These are phyloP conservation scores for Diaporthe ilicicola DNA, from an alignment of 2,329 filamentous ascomycete genomes.

Conservation along the genomic window DNA sequence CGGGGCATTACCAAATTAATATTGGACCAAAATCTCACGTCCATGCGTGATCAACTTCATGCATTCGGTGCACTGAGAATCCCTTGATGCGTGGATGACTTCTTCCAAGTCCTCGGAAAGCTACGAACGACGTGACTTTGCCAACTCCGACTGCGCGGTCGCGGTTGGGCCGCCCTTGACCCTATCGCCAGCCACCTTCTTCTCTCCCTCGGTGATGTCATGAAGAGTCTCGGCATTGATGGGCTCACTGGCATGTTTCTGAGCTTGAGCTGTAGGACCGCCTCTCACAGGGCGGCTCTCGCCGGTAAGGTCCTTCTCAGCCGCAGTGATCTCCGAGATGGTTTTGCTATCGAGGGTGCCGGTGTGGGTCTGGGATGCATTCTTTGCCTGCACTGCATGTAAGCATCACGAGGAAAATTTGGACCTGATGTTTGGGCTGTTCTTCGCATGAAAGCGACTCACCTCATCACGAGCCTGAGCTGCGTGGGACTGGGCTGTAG, in stretches of 20 bases:
- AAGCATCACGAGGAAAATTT: neutral
- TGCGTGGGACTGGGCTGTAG: slow-evolving; percentile 43
- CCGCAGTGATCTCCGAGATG: slow-evolving; percentile 49
- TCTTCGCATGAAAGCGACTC: neutral
- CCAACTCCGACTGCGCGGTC: slow-evolving; percentile 45
- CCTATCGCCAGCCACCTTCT: slow-evolving; percentile 46
- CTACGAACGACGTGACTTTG: slow-evolving; percentile 31
- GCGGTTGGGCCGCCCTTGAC: slow-evolving; percentile 49
- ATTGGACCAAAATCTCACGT: too few species aligned
- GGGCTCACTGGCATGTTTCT: slow-evolving; percentile 46
- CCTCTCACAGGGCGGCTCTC: slow-evolving; percentile 44
- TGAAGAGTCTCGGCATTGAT: slow-evolving; percentile 46
- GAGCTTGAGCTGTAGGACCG: slow-evolving; percentile 51
- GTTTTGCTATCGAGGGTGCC: slow-evolving; percentile 40
- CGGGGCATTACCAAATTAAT: too few species aligned
- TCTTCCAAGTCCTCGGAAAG: neutral
- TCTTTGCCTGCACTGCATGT: neutral
- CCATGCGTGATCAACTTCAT: too few species aligned
- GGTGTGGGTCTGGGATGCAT: slow-evolving; percentile 28
- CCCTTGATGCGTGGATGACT: too few species aligned
- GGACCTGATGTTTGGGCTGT: neutral
- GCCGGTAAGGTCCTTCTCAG: slow-evolving; percentile 49
- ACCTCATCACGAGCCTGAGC: neutral
- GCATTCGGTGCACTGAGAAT: too few species aligned
- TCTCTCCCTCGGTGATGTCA: slow-evolving; percentile 52